Base-by-base conservation (phyloP, 345 rosid genomes). In the Clarkia xantiana region DNA sequence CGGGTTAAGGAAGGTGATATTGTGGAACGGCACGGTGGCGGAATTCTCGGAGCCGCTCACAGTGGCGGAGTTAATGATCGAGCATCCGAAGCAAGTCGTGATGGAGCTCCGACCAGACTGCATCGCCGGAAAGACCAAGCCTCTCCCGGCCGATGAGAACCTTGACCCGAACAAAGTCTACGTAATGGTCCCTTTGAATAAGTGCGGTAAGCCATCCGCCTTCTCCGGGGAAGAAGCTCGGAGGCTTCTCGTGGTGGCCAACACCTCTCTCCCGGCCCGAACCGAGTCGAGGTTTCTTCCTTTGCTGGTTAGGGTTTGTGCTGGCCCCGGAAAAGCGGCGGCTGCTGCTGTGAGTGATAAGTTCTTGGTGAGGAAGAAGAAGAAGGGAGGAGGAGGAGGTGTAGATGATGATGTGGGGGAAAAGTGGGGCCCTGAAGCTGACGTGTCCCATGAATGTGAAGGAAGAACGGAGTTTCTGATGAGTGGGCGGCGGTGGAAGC, bases 11-110 rank as follows among this genome's bases (percentile, higher is more conserved):
- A 82, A 69, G 66, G 86, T 86, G 40, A 66, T 86, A 14, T 63
- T 86, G 36, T 62, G 70, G 8, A 79, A 82, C 40, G 95, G 95
- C 58, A 57, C 68, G 3, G 76, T 85, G 18, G 71, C 59, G 13
- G 77, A 58, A 52, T 64, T 76, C n/a, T 73, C 62, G 45, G 64
- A 60, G 16, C 62, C 78, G 0, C 43, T 75, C 4, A 82, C 91
- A 0, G 91, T 55, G n/a, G 91, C 91, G 0, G 95, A 86, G 77
- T 72, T 86, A 2, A 86, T 86, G 91, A 51, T 86, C 7, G 95
- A 82, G 9, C 65, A 82, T 56, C 95, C 91, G 0, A 75, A 71
- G 29, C 80, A 86, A 11, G 88, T 82, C 11, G 95, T 86, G 43
- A 88, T 80, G 10, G 91, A 86, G 55, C 74, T 82, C 61, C 62